phyloP scores from a whole-genome alignment of 2,329 filamentous ascomycete species.

The Rutstroemia sp. region DNA sequence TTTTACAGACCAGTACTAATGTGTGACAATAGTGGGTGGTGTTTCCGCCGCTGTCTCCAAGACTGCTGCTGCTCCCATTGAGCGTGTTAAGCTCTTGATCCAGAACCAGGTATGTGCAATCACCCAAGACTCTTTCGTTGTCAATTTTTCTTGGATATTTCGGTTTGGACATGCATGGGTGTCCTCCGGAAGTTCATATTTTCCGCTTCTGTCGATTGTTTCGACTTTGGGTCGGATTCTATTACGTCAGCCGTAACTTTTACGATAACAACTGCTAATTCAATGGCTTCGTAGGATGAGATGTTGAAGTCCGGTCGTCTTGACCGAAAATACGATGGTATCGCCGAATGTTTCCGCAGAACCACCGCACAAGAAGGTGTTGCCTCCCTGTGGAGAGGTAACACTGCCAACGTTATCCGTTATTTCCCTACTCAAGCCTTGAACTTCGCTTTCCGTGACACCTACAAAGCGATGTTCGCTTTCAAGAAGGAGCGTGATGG shows the following conservation, averaged over 20 bases:
- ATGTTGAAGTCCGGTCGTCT: constrained; percentile 99
- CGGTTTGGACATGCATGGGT: constrained; percentile 14
- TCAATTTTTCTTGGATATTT: constrained; percentile 10
- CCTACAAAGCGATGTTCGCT: constrained; percentile 99
- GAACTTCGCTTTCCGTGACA: constrained; percentile 99
- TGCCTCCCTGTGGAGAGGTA: constrained; percentile 96
- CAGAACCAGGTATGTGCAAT: constrained; percentile 91
- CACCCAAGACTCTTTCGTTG: not conserved
- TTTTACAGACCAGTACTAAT: constrained; percentile 16
- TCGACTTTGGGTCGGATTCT: not conserved
- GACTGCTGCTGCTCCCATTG: constrained; percentile 98
- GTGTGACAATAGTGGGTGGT: constrained; percentile 78
- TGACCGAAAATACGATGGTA: constrained; percentile 92
- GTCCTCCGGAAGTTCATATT: not conserved
- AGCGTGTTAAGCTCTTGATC: constrained; percentile 99
- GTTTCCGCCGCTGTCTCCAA: constrained; percentile 99
- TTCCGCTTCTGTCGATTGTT: not conserved
- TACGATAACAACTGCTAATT: constrained; percentile 15
- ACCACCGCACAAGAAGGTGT: constrained; percentile 88
- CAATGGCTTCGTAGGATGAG: constrained; percentile 68
- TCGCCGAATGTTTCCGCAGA: constrained; percentile 90
- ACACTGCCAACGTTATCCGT: constrained; percentile 99
- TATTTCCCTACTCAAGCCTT: constrained; percentile 99
- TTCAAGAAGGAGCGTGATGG: constrained; percentile 99
- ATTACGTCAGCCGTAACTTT: not conserved